Conservation (phyloP, 2,329 filamentous ascomycete genomes). For the Aaosphaeria arxii region DNA sequence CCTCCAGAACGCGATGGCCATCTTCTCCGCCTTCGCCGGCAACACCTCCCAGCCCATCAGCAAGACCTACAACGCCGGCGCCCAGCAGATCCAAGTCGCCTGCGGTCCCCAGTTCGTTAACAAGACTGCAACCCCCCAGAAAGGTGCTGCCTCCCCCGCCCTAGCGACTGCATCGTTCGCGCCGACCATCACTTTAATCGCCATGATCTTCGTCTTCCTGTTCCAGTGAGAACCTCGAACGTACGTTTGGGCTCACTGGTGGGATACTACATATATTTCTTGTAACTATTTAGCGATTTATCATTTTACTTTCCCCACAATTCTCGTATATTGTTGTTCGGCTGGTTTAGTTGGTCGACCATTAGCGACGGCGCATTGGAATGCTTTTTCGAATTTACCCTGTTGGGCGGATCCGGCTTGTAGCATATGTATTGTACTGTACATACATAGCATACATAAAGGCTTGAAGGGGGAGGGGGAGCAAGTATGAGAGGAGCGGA, state of each 20-base stretch:
- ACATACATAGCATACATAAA: too few relatives aligned
- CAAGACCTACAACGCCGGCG: slow-evolving; percentile 67
- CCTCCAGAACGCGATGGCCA: slow-evolving; percentile 74
- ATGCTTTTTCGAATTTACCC: slow-evolving; percentile 5
- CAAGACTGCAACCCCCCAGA: slow-evolving; percentile 44
- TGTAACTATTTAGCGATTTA: too few relatives aligned
- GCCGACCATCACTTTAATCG: slow-evolving; percentile 27
- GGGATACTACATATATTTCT: slow-evolving; percentile 7
- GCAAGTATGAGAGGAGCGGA: too few relatives aligned
- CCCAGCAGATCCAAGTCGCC: slow-evolving; percentile 66
- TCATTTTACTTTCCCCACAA: too few relatives aligned
- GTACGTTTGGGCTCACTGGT: slow-evolving; percentile 2
- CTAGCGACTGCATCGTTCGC: slow-evolving; percentile 18
- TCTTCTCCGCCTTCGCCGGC: slow-evolving; percentile 69
- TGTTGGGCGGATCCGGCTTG: too few relatives aligned
- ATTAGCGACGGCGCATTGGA: slow-evolving; percentile 36
- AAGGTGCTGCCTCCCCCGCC: slow-evolving; percentile 19
- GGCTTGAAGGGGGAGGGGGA: too few relatives aligned
- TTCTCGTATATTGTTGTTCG: too few relatives aligned
- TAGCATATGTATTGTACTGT: too few relatives aligned
- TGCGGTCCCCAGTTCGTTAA: slow-evolving; percentile 58
- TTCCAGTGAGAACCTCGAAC: slow-evolving; percentile 19
- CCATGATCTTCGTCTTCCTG: slow-evolving; percentile 34
- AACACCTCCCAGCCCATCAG: slow-evolving; percentile 66
- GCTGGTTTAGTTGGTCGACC: slow-evolving; percentile 19